Conservation (phyloP, 2,329 filamentous ascomycete species). For the Fusarium sp. region DNA sequence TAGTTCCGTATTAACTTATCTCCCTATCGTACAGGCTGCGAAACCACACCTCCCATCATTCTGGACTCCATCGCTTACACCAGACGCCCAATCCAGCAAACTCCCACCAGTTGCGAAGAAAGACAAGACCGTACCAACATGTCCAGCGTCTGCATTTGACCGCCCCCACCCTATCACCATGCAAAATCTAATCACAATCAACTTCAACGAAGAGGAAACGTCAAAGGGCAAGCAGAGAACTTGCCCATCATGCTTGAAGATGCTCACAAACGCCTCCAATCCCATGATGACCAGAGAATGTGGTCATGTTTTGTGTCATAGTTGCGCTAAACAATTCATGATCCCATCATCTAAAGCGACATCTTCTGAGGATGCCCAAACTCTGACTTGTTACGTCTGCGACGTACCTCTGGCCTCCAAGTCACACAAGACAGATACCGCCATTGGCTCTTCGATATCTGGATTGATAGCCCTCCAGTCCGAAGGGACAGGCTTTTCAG, state of each 20-base stretch:
- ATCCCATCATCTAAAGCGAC: constrained; percentile 58
- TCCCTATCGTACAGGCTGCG: constrained; percentile 55
- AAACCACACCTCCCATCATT: constrained; percentile 83
- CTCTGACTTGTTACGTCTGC: constrained; percentile 80
- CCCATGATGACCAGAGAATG: constrained; percentile 87
- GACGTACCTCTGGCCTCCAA: constrained; percentile 75
- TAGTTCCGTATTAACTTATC: constrained; percentile 25
- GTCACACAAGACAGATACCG: constrained; percentile 51
- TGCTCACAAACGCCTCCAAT: constrained; percentile 81
- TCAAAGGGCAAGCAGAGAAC: constrained; percentile 57
- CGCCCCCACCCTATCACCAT: constrained; percentile 79
- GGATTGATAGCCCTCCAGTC: constrained; percentile 83
- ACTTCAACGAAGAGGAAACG: constrained; percentile 77
- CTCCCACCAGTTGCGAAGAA: constrained; percentile 67
- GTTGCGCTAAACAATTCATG: constrained; percentile 87
- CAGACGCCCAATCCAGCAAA: constrained; percentile 57
- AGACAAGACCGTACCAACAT: constrained; percentile 74
- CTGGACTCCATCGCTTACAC: constrained; percentile 89
- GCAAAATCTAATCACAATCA: constrained; percentile 77
- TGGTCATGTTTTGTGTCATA: constrained; percentile 89
- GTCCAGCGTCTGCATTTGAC: constrained; percentile 75
- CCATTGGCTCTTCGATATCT: constrained; percentile 68
- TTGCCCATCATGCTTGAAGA: constrained; percentile 89
- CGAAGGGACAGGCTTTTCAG: constrained; percentile 93
- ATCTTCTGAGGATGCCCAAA: constrained; percentile 57